Evolutionary conservation across 768 basidiomycete species (phyloP).

Genomic region (Dioszegia crocea): DNA sequence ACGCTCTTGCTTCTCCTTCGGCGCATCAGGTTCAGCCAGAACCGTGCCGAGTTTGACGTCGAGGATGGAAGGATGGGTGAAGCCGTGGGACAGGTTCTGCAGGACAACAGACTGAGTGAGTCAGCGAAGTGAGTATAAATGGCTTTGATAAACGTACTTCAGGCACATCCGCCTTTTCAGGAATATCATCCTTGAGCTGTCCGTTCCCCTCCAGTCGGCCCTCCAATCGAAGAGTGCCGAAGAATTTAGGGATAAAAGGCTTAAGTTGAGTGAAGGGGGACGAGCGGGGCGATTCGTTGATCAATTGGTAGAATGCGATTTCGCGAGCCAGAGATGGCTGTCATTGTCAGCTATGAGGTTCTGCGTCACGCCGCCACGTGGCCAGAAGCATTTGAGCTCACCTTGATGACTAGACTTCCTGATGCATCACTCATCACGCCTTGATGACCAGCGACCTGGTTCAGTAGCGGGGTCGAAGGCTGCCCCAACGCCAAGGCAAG

Average conservation of each 20-base stretch:
- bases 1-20: constrained; percentile 68
- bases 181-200: constrained; percentile 9
- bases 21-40: constrained; percentile 65
- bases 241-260: constrained; percentile 68
- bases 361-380: background rate
- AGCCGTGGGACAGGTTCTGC: constrained; percentile 72
- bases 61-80: constrained; percentile 75
- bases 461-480: constrained; percentile 31
- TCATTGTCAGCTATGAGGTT: background rate
- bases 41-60: constrained; percentile 91
- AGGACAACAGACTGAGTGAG: constrained; percentile 67
- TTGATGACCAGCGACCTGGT: constrained; percentile 49
- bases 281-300: constrained; percentile 18
- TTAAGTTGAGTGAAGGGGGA: constrained; percentile 26
- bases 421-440: constrained; percentile 44
- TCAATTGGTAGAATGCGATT: constrained; percentile 49
- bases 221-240: constrained; percentile 70
- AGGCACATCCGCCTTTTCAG: constrained; percentile 21
- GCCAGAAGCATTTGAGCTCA: constrained; percentile 16
- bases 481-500: background rate
- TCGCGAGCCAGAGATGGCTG: constrained; percentile 45
- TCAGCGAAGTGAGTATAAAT: background rate
- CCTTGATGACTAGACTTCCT: constrained; percentile 49
- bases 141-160: constrained; percentile 20
- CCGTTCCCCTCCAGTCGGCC: constrained; percentile 55